Evolutionary conservation across 179 eudicot species (phyloP), one percentile per base, ranked within the genome.

Genomic region (Corrigiola litoralis): DNA sequence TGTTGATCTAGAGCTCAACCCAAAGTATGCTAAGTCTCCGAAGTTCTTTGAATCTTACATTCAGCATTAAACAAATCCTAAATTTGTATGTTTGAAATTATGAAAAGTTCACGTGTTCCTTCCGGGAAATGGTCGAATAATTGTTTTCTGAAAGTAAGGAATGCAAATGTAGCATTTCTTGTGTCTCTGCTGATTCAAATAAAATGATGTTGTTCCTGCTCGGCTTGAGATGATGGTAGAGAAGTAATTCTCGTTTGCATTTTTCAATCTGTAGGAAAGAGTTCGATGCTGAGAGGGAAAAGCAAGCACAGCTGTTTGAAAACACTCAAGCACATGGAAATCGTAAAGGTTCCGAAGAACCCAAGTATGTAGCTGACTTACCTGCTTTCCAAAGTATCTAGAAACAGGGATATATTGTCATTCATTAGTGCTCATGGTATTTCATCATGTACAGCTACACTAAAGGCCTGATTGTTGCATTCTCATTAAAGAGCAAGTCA

Each of bases 391-490:
- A 0, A 11, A 16, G 53, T 16, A 27, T 24, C 51, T 42, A n/a
- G 23, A 2, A 2, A 10, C 48, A 33, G 36, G 18, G 28, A 16
- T 32, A 14, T 7, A 28, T 9, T 20, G 5, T 25, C 8, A 40
- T 25, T 24, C 49, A 48, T 34, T 37, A 3, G 12, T 32, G 12
- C 37, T 44, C 16, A 24, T 23, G 42, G 32, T 25, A 28, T 69
- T 18, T 42, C 9, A 37, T 6, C 28, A 38, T 18, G 41, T 55
- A 12, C 90, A 94, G 99, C 74, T 94, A 90, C 62, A 82, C 96
- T 4, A 84, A 90, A 71, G 97, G 96, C 76, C 82, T 94, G 51
- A 82, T 94, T 74, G 68, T 94, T 69, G 91, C 99, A 52, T 94
- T 94, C 77, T 77, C 72, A 27, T 58, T 94, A 69, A 94, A 83